Evolutionary conservation across 2,329 filamentous ascomycete species (phyloP).

Genomic region (Microcyclosporella mali): DNA sequence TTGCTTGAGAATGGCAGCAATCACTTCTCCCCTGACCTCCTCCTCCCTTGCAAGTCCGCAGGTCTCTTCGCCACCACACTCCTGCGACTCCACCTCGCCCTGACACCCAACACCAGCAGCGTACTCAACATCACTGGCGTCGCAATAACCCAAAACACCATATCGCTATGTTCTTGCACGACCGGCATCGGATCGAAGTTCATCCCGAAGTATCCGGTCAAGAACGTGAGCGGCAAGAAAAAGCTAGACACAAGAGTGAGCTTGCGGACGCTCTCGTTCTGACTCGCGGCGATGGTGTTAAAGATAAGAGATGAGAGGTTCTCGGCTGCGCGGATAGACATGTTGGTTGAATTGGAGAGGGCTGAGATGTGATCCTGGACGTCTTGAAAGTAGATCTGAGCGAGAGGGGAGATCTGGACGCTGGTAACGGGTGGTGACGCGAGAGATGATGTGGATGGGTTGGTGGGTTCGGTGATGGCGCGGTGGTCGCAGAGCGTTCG

Average conservation of each 20-base stretch:
- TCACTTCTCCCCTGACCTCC: too few species aligned
- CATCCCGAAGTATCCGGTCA: constrained; percentile 55
- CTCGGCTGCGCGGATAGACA: constrained; percentile 65
- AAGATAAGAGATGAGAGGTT: constrained; percentile 89
- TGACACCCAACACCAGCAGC: constrained; percentile 52
- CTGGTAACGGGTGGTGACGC: constrained; percentile 36
- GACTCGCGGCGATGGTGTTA: constrained; percentile 81
- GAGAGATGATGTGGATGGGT: constrained; percentile 1
- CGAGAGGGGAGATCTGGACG: constrained; percentile 71
- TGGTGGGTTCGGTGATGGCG: constrained; percentile 31
- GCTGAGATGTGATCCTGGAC: constrained; percentile 82
- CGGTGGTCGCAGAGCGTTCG: constrained; percentile 80
- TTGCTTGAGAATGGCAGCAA: too few species aligned
- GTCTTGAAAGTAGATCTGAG: constrained; percentile 81
- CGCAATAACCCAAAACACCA: constrained; percentile 66
- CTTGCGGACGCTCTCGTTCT: constrained; percentile 89
- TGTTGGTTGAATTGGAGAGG: constrained; percentile 71
- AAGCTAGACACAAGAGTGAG: constrained; percentile 82
- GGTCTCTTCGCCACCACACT: too few species aligned
- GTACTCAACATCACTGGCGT: constrained; percentile 75
- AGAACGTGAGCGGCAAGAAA: constrained; percentile 80
- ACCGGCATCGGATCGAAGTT: constrained; percentile 53
- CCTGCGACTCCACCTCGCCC: not conserved
- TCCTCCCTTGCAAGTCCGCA: too few species aligned
- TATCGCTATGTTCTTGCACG: constrained; percentile 28